phyloP scores from a whole-genome alignment of 768 basidiomycete genomes.

The Leccinum obscurum region DNA sequence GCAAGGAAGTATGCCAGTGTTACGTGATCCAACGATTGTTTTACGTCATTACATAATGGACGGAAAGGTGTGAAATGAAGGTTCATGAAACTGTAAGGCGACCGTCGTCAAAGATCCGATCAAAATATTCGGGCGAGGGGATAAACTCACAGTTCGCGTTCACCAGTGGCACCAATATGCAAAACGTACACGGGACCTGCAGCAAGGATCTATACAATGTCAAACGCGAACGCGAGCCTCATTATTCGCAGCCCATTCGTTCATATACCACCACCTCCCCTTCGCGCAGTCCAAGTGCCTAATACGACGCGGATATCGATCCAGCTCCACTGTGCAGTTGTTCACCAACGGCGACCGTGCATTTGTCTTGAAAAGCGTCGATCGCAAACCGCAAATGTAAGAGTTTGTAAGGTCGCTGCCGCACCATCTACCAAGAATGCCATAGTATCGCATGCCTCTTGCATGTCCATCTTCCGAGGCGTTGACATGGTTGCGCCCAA shows the following conservation, averaged over 20 bases:
- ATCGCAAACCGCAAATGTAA: not conserved
- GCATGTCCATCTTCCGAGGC: constrained; percentile 2
- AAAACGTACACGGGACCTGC: not conserved
- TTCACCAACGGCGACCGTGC: not conserved
- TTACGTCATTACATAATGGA: too few relatives aligned
- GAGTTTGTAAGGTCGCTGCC: too few relatives aligned
- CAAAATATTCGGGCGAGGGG: not conserved
- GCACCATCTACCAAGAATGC: not conserved
- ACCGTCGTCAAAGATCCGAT: too few relatives aligned
- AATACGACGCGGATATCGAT: not conserved
- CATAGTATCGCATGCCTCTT: not conserved
- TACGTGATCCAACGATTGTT: too few relatives aligned
- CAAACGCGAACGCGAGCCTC: not conserved
- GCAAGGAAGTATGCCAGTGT: too few relatives aligned
- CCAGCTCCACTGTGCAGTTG: not conserved
- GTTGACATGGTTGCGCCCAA: not conserved
- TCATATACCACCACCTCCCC: not conserved
- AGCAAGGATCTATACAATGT: not conserved
- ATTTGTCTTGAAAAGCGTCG: not conserved
- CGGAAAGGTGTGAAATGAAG: too few relatives aligned
- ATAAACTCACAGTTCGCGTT: not conserved
- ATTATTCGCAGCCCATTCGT: too few relatives aligned
- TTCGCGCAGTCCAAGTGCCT: not conserved
- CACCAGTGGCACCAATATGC: not conserved
- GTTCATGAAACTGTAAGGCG: too few relatives aligned